Evolutionary conservation across 192 early-diverging fungal genomes (phyloP).

Genomic region (Mortierella hygrophila): DNA sequence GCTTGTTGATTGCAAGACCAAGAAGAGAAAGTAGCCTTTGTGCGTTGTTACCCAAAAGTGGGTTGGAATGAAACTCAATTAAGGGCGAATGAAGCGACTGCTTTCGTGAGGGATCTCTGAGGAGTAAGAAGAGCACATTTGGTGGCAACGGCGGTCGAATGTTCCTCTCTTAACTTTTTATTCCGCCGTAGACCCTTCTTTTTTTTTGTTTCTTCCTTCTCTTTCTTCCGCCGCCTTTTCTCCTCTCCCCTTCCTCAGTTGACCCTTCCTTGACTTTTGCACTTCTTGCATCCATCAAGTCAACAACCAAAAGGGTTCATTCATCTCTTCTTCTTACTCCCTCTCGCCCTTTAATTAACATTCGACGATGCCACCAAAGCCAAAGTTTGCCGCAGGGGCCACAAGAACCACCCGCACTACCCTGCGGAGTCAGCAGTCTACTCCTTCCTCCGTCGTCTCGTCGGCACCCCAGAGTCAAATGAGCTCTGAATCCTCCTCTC

Average conservation of each 20-base stretch:
- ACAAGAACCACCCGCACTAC: constrained; percentile 20
- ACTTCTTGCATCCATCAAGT: background rate
- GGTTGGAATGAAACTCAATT: no score
- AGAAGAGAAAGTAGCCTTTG: background rate
- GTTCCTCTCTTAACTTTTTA: background rate
- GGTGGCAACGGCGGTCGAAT: background rate
- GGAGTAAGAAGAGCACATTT: background rate
- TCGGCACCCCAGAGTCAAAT: constrained; percentile 14
- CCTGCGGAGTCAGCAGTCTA: constrained; percentile 8
- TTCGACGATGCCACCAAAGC: constrained; percentile 38
- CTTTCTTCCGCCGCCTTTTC: background rate
- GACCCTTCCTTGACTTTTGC: background rate
- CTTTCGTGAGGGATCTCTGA: no score
- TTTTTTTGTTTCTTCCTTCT: background rate
- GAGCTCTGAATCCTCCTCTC: constrained; percentile 31
- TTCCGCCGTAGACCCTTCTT: background rate
- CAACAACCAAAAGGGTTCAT: background rate
- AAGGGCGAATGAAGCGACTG: no score
- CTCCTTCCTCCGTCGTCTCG: background rate
- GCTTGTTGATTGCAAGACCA: no score
- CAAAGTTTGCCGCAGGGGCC: constrained; percentile 20
- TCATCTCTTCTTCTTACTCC: background rate
- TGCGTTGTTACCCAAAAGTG: no score
- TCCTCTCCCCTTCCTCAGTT: background rate
- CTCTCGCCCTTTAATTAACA: background rate